Percentiles rank a stretch among this genome's conserved stretches.
phyloP scores from a whole-genome alignment of 176 grass and related monocot species.

The Cymbopogon citratus region DNA sequence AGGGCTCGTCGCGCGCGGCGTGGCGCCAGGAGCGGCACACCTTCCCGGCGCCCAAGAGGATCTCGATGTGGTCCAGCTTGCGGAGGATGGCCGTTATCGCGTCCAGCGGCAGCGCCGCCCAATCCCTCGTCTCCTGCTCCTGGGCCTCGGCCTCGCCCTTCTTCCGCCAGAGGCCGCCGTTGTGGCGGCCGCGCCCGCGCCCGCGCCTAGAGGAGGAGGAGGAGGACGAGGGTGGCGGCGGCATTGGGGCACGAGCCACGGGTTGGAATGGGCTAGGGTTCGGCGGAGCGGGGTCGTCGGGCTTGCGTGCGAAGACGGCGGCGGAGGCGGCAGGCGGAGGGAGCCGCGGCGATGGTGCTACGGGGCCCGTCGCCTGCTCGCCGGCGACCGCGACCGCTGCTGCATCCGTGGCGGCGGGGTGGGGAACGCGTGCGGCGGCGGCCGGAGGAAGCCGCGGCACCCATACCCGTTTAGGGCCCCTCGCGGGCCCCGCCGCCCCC shows the following conservation, averaged over 20 bases:
- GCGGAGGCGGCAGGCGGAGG: not conserved
- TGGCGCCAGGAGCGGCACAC: not conserved
- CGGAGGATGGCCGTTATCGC: not conserved
- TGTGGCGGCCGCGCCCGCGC: no score
- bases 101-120: not conserved
- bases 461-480: not conserved
- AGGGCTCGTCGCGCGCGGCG: not conserved
- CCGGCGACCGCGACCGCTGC: not conserved
- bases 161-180: not conserved
- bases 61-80: conserved; percentile 5
- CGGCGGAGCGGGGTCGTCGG: not conserved
- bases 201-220: not conserved
- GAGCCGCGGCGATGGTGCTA: not conserved
- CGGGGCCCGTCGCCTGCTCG: not conserved
- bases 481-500: not conserved
- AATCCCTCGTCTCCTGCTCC: not conserved
- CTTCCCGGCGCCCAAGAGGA: not conserved
- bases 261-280: not conserved
- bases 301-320: not conserved
- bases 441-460: not conserved
- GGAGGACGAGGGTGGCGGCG: not conserved
- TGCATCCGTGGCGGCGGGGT: not conserved
- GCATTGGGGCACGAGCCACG: not conserved
- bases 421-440: not conserved
- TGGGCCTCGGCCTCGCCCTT: not conserved